A percentile compares a stretch with the other conserved stretches of the same genome.
Conservation (phyloP, 108 stramenopile species). For the Cyclotella distinguenda region DNA sequence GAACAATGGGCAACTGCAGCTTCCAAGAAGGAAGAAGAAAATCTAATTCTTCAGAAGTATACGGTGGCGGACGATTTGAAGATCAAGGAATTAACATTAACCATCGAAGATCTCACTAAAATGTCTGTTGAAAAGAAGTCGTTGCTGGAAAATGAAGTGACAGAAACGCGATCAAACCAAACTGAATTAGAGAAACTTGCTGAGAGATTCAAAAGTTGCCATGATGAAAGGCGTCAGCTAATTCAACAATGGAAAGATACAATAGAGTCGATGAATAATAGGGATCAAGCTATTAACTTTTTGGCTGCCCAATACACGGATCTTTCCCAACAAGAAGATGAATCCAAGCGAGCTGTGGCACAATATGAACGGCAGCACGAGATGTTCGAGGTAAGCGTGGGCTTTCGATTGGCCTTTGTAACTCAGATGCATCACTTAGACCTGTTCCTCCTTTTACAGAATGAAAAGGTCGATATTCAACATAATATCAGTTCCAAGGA, state of each 20-base stretch:
- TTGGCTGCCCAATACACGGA: slow-evolving; percentile 43
- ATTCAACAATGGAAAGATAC: slow-evolving; percentile 83
- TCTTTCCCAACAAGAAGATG: slow-evolving; percentile 27
- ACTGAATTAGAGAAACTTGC: slow-evolving; percentile 62
- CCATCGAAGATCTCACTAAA: slow-evolving; percentile 64
- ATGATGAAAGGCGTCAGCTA: slow-evolving; percentile 74
- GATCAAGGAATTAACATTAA: slow-evolving; percentile 64
- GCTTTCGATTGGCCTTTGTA: neutral
- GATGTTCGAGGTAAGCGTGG: slow-evolving; percentile 27
- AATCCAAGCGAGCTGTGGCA: slow-evolving; percentile 15
- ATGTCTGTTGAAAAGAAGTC: slow-evolving; percentile 46
- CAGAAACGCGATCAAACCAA: slow-evolving; percentile 64
- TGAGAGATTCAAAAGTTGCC: slow-evolving; percentile 66
- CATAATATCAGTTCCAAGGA: slow-evolving; percentile 48
- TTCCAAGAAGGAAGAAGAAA: slow-evolving; percentile 85
- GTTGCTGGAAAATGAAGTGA: slow-evolving; percentile 60
- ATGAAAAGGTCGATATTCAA: slow-evolving; percentile 59
- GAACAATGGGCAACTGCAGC: slow-evolving; percentile 92
- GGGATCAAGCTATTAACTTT: slow-evolving; percentile 70
- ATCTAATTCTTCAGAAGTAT: slow-evolving; percentile 72
- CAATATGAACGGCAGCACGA: slow-evolving; percentile 39
- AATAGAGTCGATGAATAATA: slow-evolving; percentile 63
- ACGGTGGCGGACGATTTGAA: slow-evolving; percentile 75
- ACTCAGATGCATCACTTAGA: neutral
- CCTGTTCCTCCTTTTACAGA: slow-evolving; percentile 7